Evolutionary conservation across 1,139 yeast genomes (phyloP).

Genomic region (Candida albicans): DNA sequence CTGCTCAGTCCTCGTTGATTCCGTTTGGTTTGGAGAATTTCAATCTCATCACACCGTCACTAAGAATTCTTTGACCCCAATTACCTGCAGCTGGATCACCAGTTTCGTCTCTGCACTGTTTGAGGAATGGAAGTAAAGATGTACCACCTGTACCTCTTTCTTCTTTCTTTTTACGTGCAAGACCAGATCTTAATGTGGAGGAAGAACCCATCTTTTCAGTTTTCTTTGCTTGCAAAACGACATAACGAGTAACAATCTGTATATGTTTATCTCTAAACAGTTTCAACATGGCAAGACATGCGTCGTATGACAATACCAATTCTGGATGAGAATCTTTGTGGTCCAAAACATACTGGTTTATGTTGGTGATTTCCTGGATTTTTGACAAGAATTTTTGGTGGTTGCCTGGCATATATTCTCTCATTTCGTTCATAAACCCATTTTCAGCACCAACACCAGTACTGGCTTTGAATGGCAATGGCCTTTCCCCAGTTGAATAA

Average conservation of each 20-base stretch:
- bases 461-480: slow-evolving; percentile 29
- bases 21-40: slow-evolving; percentile 38
- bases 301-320: slow-evolving; percentile 75
- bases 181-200: slow-evolving; percentile 58
- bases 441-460: slow-evolving; percentile 27
- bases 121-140: slow-evolving; percentile 82
- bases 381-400: slow-evolving; percentile 73
- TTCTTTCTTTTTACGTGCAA: slow-evolving; percentile 52
- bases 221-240: slow-evolving; percentile 72
- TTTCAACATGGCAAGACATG: slow-evolving; percentile 86
- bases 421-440: slow-evolving; percentile 80
- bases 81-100: slow-evolving; percentile 88
- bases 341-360: slow-evolving; percentile 61
- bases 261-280: slow-evolving; percentile 90
- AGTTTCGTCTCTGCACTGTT: slow-evolving; percentile 94
- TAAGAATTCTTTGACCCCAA: slow-evolving; percentile 80
- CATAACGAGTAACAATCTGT: slow-evolving; percentile 85
- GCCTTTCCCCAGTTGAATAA: slow-evolving; percentile 69
- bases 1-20: slow-evolving; percentile 29
- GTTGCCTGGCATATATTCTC: slow-evolving; percentile 82
- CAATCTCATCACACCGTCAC: slow-evolving; percentile 56
- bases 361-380: slow-evolving; percentile 54
- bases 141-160: slow-evolving; percentile 94
- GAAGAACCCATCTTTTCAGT: slow-evolving; percentile 53
- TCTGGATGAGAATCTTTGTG: slow-evolving; percentile 45